Percentiles rank a stretch among this genome's conserved stretches.
Conservation (phyloP, 2,329 filamentous ascomycete genomes). For the Sclerotinia subarctica region DNA sequence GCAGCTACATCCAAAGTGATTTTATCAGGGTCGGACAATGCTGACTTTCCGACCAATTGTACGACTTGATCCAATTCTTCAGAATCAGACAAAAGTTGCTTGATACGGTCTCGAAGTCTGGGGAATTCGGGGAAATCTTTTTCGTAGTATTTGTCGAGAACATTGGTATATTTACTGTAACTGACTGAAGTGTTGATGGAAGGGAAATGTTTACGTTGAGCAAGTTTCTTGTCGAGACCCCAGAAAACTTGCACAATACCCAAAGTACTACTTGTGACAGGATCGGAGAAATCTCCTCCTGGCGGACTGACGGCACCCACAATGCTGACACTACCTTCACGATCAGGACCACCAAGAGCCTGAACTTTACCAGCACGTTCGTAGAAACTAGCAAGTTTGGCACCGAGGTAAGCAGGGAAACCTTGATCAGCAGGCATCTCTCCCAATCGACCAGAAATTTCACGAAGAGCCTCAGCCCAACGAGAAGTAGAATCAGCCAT, state of each 20-base stretch:
- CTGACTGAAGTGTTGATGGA: conserved; percentile 93
- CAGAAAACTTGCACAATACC: conserved; percentile 99
- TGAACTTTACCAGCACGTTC: conserved; percentile 90
- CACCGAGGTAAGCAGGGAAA: conserved; percentile 95
- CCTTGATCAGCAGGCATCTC: conserved; percentile 99
- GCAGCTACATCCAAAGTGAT: conserved; percentile 92
- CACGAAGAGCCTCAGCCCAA: conserved; percentile 98
- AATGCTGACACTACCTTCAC: conserved; percentile 91
- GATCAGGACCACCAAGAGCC: conserved; percentile 82
- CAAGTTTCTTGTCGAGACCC: conserved; percentile 99
- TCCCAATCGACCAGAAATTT: conserved; percentile 96
- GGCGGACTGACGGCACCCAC: conserved; percentile 96
- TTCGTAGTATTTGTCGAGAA: conserved; percentile 91
- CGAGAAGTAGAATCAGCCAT: conserved; percentile 98
- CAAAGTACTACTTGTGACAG: conserved; percentile 88
- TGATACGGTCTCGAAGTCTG: conserved; percentile 85
- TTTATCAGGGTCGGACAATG: conserved; percentile 94
- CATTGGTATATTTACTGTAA: conserved; percentile 92
- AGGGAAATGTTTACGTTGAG: conserved; percentile 98
- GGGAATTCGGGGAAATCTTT: conserved; percentile 94
- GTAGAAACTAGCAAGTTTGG: conserved; percentile 98
- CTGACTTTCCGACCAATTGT: conserved; percentile 96
- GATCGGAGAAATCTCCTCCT: conserved; percentile 98
- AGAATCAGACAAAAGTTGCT: conserved; percentile 87
- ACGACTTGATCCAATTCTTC: conserved; percentile 98